These are phyloP conservation scores for Leucoagaricus sp. DNA, from an alignment of 1,284 basidiomycete genomes.

Conservation along the genomic window DNA sequence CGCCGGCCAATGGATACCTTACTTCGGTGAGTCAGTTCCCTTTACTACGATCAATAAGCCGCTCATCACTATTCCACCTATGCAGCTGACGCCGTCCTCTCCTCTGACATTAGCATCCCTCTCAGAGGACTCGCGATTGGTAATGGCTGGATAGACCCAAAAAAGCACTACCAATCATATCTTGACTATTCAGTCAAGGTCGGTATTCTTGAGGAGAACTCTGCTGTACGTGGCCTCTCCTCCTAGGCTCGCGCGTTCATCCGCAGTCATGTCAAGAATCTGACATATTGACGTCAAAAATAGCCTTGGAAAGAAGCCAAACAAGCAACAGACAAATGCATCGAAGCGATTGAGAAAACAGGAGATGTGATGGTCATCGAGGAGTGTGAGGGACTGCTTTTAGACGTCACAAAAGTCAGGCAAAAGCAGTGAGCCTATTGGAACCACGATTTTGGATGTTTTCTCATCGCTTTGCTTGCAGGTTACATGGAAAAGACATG, in stretches of 20 bases:
- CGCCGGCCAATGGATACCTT: constrained; percentile 99
- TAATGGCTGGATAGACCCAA: constrained; percentile 96
- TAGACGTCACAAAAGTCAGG: constrained; percentile 57
- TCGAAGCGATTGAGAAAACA: constrained; percentile 50
- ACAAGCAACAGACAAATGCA: constrained; percentile 65
- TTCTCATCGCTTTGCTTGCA: constrained; percentile 29
- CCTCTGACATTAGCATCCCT: constrained; percentile 56
- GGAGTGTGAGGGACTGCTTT: constrained; percentile 72
- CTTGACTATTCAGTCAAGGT: constrained; percentile 86
- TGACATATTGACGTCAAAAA: neutral
- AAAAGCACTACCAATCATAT: constrained; percentile 88
- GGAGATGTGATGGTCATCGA: constrained; percentile 65
- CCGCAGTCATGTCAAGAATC: neutral
- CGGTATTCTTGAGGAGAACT: constrained; percentile 74
- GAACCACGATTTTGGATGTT: neutral
- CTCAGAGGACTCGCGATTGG: constrained; percentile 90
- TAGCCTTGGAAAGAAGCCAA: constrained; percentile 61
- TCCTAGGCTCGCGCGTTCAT: constrained; percentile 1
- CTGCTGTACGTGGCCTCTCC: constrained; percentile 51
- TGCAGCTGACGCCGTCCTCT: constrained; percentile 78
- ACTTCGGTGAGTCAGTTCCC: constrained; percentile 70
- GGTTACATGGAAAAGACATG: constrained; percentile 69
- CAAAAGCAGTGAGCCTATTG: constrained; percentile 46
- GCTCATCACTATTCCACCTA: neutral
- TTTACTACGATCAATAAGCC: neutral